Base-by-base conservation (phyloP, 257 asterid species). In the Capsicum rhomboideum region DNA sequence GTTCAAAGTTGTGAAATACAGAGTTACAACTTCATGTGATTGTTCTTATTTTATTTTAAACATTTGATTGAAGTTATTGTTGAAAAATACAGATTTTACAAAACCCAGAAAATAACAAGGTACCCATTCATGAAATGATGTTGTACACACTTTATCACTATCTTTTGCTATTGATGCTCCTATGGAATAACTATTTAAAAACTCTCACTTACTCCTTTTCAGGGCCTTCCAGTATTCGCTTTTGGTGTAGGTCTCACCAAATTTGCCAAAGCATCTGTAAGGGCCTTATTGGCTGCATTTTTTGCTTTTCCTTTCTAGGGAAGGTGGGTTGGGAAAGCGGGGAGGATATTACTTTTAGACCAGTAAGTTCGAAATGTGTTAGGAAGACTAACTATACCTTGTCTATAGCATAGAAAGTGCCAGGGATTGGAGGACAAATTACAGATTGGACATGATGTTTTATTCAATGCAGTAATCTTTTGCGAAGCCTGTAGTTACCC, bases 161-260 rank as follows among this genome's bases (percentile, higher is more conserved):
- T 17, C 61, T 49, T 55, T 49, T 77, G 54, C n/a, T 77, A 46
- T 77, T 49, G 26, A 72, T 72, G 79, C 56, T 21, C 34, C 31
- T 21, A 59, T 26, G 67, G 34, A 10, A 72, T 72, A 50, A 52
- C 66, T 40, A 34, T 78, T 85, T 81, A 44, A 21, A 82, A 64
- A 85, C 20, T 53, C 83, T 23, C 1, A 50, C 78, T 6, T 11
- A 44, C 63, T 63, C 63, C 56, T 28, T 18, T n/a, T 29, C 69
- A 91, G 97, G 95, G 93, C 80, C 88, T 88, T 83, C 97, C 97
- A 12, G 90, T 92, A 44, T 91, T 87, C 84, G 97, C 91, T 75
- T 67, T 91, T 83, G 97, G 93, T 83, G 93, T 83, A 44, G 94
- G 97, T 88, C 77, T 85, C 79, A 92, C 90, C 90, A 89, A 93